These are phyloP conservation scores for Penicillium janthinellum DNA, from an alignment of 2,329 filamentous ascomycete species.

Conservation along the genomic window DNA sequence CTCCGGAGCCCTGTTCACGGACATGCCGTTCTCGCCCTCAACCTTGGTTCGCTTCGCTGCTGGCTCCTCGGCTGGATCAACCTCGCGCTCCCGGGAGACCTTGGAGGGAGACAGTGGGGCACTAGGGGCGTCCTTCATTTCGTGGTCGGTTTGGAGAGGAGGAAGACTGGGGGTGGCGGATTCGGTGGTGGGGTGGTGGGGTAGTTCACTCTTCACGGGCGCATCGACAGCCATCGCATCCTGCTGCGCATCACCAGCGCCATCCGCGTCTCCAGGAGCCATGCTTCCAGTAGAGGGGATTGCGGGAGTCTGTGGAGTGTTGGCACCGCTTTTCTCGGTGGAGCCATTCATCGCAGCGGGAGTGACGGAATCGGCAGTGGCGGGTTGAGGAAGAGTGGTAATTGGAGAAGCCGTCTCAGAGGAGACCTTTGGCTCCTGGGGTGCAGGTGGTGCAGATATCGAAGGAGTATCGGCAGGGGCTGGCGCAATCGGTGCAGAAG, in stretches of 20 bases:
- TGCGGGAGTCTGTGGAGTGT: neutral
- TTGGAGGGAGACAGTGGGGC: conserved; percentile 58
- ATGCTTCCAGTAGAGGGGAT: conserved; percentile 2
- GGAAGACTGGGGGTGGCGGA: conserved; percentile 16
- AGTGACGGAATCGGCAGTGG: conserved; percentile 4
- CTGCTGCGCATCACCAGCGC: conserved; percentile 4
- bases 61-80: conserved; percentile 65
- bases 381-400: neutral
- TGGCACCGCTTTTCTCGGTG: neutral
- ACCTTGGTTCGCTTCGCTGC: conserved; percentile 80
- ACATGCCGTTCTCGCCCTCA: conserved; percentile 54
- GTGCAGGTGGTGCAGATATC: neutral
- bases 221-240: conserved; percentile 28
- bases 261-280: conserved; percentile 12
- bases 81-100: conserved; percentile 73
- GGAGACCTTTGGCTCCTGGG: conserved; percentile 7
- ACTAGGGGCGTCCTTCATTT: conserved; percentile 60
- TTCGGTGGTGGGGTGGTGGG: conserved; percentile 36
- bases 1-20: conserved; percentile 48
- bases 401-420: conserved; percentile 2
- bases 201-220: conserved; percentile 36
- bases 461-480: conserved; percentile 14
- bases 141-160: conserved; percentile 44
- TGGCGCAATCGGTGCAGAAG: conserved; percentile 4
- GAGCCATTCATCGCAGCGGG: neutral